phyloP scores from a whole-genome alignment of 805 yeast species.

The Kuraishia hungarica region DNA sequence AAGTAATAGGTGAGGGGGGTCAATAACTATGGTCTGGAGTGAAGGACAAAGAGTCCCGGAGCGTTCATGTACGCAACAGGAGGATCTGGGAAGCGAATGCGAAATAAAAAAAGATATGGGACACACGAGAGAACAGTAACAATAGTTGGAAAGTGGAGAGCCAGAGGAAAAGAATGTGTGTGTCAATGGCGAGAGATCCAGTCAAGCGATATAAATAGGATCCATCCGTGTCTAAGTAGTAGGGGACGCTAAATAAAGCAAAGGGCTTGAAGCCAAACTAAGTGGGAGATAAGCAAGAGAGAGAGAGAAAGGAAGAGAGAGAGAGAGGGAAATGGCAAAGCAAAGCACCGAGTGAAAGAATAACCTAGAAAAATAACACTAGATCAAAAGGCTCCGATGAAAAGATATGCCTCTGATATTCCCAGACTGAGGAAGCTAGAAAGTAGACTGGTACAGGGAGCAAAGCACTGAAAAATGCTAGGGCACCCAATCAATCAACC shows the following conservation, averaged over 20 bases:
- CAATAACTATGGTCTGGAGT: neutral
- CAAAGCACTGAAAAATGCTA: neutral
- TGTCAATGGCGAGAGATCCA: neutral
- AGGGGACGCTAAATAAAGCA: neutral
- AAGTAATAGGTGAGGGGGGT: neutral
- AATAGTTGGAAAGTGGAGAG: neutral
- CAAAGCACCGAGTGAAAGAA: neutral
- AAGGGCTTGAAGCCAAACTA: neutral
- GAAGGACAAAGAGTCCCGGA: neutral
- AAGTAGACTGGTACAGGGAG: neutral
- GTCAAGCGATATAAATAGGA: neutral
- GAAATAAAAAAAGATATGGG: neutral
- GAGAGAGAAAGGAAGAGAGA: no score
- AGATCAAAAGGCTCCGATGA: neutral
- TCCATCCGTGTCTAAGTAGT: neutral
- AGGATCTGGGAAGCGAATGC: neutral
- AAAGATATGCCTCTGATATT: neutral
- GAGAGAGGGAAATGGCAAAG: neutral
- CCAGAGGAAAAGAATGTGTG: neutral
- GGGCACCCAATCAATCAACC: neutral
- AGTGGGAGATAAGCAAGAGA: no score
- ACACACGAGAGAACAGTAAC: neutral
- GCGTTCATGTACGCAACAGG: neutral
- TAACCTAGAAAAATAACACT: no score
- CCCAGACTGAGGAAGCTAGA: no score